Percentiles rank a stretch among this genome's conserved stretches.
These are phyloP conservation scores for Rhododendron williamsianum DNA, from an alignment of 148 eudicot species.

Conservation along the genomic window DNA sequence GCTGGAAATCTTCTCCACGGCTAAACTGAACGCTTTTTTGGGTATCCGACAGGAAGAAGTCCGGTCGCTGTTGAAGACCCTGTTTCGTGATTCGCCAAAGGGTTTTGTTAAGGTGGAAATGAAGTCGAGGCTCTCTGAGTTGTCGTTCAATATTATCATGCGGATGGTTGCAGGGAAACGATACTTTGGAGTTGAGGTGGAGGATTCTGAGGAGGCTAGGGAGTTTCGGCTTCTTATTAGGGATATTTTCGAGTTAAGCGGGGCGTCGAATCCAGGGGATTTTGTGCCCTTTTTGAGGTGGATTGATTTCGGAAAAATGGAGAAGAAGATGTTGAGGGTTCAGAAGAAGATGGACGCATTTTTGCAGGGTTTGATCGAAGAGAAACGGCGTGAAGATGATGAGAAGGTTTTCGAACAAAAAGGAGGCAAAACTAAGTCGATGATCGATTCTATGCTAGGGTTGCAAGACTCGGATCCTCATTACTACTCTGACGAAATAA, in stretches of 20 bases:
- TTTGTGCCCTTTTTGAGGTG: slow-evolving; percentile 27
- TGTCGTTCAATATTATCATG: slow-evolving; percentile 32
- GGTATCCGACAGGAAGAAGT: slow-evolving; percentile 28
- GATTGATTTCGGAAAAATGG: slow-evolving; percentile 19
- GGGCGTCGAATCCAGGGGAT: slow-evolving; percentile 28
- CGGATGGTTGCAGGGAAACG: slow-evolving; percentile 36
- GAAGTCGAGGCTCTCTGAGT: slow-evolving; percentile 21
- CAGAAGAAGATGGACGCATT: slow-evolving; percentile 19
- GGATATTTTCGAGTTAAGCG: slow-evolving; percentile 21
- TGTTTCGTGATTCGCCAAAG: slow-evolving; percentile 3
- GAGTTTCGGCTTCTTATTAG: slow-evolving; percentile 11
- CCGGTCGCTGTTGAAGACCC: slow-evolving; percentile 9
- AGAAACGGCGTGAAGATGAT: not conserved
- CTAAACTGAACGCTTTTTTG: not conserved
- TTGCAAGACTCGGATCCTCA: slow-evolving; percentile 30
- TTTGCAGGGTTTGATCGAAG: slow-evolving; percentile 25
- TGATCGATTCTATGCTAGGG: slow-evolving; percentile 23
- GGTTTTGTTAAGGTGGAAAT: slow-evolving; percentile 21
- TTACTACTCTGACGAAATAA: slow-evolving; percentile 22
- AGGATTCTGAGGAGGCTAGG: slow-evolving; percentile 15
- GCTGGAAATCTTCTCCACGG: not conserved
- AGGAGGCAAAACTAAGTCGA: not conserved
- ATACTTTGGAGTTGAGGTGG: slow-evolving; percentile 23
- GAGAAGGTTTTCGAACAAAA: not conserved
- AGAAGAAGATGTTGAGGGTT: slow-evolving; percentile 22